These are phyloP conservation scores for Lentinula sp. DNA, from an alignment of 768 basidiomycete genomes.

Conservation along the genomic window DNA sequence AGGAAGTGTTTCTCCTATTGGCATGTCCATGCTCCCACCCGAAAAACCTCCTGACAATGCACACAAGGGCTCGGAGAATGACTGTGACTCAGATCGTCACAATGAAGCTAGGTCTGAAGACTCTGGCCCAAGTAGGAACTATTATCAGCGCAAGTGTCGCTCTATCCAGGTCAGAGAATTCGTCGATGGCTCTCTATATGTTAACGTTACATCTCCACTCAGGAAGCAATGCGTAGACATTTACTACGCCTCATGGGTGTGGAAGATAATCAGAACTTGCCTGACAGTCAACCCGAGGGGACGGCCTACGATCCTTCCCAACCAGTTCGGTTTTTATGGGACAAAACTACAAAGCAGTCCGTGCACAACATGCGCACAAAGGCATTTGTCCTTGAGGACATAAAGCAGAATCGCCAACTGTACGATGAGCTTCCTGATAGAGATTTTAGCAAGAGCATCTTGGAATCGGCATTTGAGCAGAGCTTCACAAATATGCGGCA, in stretches of 20 bases:
- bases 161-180: conserved; percentile 54
- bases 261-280: conserved; percentile 49
- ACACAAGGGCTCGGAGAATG: conserved; percentile 3
- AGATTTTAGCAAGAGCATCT: conserved; percentile 55
- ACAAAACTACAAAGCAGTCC: conserved; percentile 70
- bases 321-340: conserved; percentile 76
- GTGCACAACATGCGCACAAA: conserved; percentile 72
- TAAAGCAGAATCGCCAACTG: conserved; percentile 45
- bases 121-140: conserved; percentile 29
- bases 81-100: conserved; percentile 29
- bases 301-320: conserved; percentile 33
- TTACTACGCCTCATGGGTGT: conserved; percentile 55
- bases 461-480: conserved; percentile 66
- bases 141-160: conserved; percentile 59
- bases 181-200: not conserved
- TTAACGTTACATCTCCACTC: conserved; percentile 1
- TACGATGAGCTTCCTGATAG: conserved; percentile 62
- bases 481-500: conserved; percentile 62
- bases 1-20: not conserved
- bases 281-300: conserved; percentile 57
- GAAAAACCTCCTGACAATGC: not conserved
- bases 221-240: conserved; percentile 72
- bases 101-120: conserved; percentile 30
- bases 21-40: conserved; percentile 10
- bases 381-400: conserved; percentile 50